Base-by-base conservation (phyloP, 768 basidiomycete genomes). In the Boletus eberwhitei region DNA sequence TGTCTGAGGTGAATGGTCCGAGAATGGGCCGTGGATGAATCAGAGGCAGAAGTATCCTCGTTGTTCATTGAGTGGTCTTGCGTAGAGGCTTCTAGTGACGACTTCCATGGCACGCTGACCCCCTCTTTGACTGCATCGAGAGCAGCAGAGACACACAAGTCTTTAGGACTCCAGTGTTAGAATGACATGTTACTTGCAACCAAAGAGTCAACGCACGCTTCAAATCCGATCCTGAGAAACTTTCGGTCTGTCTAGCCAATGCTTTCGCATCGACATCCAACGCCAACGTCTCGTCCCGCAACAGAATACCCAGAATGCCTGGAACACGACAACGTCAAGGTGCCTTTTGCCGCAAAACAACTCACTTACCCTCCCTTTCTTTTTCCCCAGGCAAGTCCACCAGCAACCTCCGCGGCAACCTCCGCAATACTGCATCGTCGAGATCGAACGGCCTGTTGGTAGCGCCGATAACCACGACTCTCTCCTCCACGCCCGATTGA, bases 181-280 rank as follows among this genome's bases (percentile, higher is more conserved):
- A 47, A 52, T 50, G 48, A 24, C 34, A 50, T 29, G 5, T 7
- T 37, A 9, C 8, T 0, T 7, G 17, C 21, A 6, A 41, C 36
- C 26, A 53, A 45, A 37, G 35, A 42, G 14, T 22, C 4, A 50
- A 76, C 89, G 66, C 54, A 96, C 94, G 92, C 71, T 96, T 97
- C 55, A 98, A 76, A 70, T 98, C 94, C 26, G 93, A 96, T 16
- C 94, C 94, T 53, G 94, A 98, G 71, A 93, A 98, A 49, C 81
- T 84, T 50, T 90, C 88, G 0, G 92, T 92, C 68, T 82, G 81
- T 66, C 79, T 80, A 5, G 89, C 87, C 37, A 94, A 71, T 22
- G 61, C 65, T 45, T 75, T 73, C 17, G 86, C 67, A 57, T 88
- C 82, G 12, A 93, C 73, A 61, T 91, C 89, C 12, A 75, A 57